Conservation (phyloP, 2,329 filamentous ascomycete genomes). For the Colletotrichum chlorophyti region DNA sequence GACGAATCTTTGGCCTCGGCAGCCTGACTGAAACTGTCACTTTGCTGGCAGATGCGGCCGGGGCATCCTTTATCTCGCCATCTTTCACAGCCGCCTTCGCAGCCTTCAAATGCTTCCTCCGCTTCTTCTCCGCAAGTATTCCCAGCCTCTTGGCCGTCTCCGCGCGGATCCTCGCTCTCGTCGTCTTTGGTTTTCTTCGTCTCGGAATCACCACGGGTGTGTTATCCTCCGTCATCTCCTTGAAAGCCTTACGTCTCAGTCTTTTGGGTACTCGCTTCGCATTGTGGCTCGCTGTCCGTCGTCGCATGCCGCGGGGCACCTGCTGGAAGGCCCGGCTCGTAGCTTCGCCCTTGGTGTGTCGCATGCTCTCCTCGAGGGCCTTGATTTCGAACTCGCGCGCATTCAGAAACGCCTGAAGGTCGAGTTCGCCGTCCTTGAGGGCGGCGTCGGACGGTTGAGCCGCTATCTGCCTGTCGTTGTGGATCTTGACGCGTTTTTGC, state of each 20-base stretch:
- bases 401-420: slow-evolving; percentile 83
- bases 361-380: slow-evolving; percentile 83
- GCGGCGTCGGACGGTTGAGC: slow-evolving; percentile 58
- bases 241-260: slow-evolving; percentile 71
- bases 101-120: slow-evolving; percentile 48
- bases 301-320: slow-evolving; percentile 82
- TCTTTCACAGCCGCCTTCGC: slow-evolving; percentile 41
- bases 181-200: slow-evolving; percentile 65
- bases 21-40: slow-evolving; percentile 46
- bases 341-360: slow-evolving; percentile 67
- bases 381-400: slow-evolving; percentile 90
- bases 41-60: slow-evolving; percentile 28
- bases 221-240: slow-evolving; percentile 87
- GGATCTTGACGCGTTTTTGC: slow-evolving; percentile 53
- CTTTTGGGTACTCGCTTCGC: slow-evolving; percentile 85
- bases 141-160: slow-evolving; percentile 79
- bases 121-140: slow-evolving; percentile 64
- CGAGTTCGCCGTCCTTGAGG: slow-evolving; percentile 77
- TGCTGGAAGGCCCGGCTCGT: slow-evolving; percentile 85
- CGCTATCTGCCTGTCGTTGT: slow-evolving; percentile 56
- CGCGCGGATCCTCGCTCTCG: slow-evolving; percentile 68
- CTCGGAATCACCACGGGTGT: slow-evolving; percentile 78
- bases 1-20: slow-evolving; percentile 71
- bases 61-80: slow-evolving; percentile 34
- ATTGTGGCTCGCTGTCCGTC: slow-evolving; percentile 94